These are phyloP conservation scores for Ganoderma boninense DNA, from an alignment of 1,284 basidiomycete genomes.

Conservation along the genomic window DNA sequence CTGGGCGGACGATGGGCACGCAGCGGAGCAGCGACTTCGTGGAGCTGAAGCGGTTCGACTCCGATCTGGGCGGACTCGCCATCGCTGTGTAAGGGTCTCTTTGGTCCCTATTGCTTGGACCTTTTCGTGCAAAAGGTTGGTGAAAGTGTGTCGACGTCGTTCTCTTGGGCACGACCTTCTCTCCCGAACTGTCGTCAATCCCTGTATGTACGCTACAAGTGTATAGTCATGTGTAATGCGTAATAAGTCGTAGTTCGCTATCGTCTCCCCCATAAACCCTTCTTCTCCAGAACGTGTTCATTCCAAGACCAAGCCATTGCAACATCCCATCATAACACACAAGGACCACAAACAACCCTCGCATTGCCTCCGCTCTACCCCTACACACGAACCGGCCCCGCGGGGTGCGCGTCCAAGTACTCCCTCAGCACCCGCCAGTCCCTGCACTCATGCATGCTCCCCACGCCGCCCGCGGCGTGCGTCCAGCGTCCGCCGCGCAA, in stretches of 20 bases:
- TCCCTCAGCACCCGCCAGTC: constrained; percentile 47
- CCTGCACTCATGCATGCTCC: constrained; percentile 40
- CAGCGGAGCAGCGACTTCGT: constrained; percentile 3
- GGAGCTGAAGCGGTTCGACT: constrained; percentile 18
- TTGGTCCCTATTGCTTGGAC: not conserved
- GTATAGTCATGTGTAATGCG: not conserved
- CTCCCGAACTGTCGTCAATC: not conserved
- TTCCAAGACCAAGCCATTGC: no score
- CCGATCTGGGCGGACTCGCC: constrained; percentile 7
- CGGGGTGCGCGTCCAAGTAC: constrained; percentile 41
- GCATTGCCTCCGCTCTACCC: not conserved
- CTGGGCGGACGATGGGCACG: constrained; percentile 6
- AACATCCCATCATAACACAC: no score
- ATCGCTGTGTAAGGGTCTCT: constrained; percentile 3
- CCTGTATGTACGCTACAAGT: not conserved
- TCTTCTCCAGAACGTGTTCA: no score
- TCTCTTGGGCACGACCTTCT: no score
- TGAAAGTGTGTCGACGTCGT: no score
- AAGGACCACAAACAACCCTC: no score
- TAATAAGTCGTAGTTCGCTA: not conserved
- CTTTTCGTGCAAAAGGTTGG: not conserved
- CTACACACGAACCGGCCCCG: constrained; percentile 12
- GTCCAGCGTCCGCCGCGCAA: constrained; percentile 26
- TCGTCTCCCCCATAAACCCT: no score
- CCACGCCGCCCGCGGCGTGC: constrained; percentile 35